A percentile compares a stretch with the other conserved stretches of the same genome.
These are phyloP conservation scores for Geotrichum bryndzae DNA, from an alignment of 1,139 yeast species.

Conservation along the genomic window DNA sequence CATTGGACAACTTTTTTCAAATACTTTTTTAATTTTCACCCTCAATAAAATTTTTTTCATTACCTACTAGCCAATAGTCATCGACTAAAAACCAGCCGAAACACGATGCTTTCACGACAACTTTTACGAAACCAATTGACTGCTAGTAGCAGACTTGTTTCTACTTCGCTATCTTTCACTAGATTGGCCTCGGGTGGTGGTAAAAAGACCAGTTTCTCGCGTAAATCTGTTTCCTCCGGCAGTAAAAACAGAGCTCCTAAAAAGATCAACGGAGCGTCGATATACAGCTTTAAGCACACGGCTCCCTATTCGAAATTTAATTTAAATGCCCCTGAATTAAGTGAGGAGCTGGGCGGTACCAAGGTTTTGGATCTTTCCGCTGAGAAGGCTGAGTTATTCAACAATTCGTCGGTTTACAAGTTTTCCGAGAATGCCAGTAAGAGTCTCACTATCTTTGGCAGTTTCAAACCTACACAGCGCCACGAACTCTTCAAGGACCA, in stretches of 20 bases:
- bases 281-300: constrained; percentile 21
- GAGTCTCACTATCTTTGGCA: constrained; percentile 38
- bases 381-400: constrained; percentile 9
- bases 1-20: background rate
- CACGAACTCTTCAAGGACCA: constrained; percentile 47
- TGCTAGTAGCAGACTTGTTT: background rate
- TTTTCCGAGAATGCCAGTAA: constrained; percentile 25
- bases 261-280: constrained; percentile 28
- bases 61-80: background rate
- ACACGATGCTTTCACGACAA: constrained; percentile 10
- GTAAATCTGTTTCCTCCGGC: constrained; percentile 1
- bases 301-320: constrained; percentile 30
- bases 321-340: constrained; percentile 25
- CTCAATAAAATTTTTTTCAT: background rate
- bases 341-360: constrained; percentile 17
- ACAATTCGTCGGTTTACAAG: constrained; percentile 18
- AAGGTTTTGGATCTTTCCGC: constrained; percentile 8
- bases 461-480: constrained; percentile 47
- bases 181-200: constrained; percentile 2
- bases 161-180: background rate
- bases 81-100: background rate
- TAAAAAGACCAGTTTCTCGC: constrained; percentile 11
- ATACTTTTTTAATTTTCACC: background rate
- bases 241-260: constrained; percentile 27
- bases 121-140: background rate